Base-by-base conservation (phyloP, 305 asterid genomes). In the Fraxinus latifolia region DNA sequence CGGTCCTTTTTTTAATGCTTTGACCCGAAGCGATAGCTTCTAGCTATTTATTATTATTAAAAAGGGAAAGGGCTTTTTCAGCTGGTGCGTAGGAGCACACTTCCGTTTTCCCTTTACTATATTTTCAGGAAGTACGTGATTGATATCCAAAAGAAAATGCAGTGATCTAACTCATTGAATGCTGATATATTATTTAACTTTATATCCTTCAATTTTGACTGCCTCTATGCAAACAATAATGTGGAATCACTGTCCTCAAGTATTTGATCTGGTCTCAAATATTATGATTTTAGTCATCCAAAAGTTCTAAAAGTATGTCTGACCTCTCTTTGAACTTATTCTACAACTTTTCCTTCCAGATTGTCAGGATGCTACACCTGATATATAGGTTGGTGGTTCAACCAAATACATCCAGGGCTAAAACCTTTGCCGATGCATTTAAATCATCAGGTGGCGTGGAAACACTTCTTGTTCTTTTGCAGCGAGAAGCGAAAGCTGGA, bases 401-500 rank as follows among this genome's bases (percentile, higher is more conserved):
- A 86, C 99, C 99, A 78, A 96, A 96, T 85, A 82, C 83, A 23
- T 87, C 94, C 72, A 90, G 99, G 84, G 98, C 99, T 84, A 90
- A 93, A 86, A 89, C 90, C 84, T 96, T 96, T 81, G 92, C 97
- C n/a, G 94, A 96, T 81, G 99, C 99, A 82, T 94, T 96, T 88
- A 86, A 90, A 80, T 91, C 98, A 37, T 90, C 89, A 79, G 99
- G 99, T 83, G 99, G 99, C 88, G 81, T 94, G 83, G 99, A 94
- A 85, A 93, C 99, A 79, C 97, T 96, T 86, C 97, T 96, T 84
- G 97, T 92, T 87, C 90, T 94, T 84, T 87, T 96, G 90, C 99
- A 96, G 90, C 98, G 97, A 33, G 99, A 96, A 91, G 93, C 97
- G 79, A 96, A 93, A 90, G 88, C 88, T 87, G 97, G 98, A 81